Evolutionary conservation across 2,329 filamentous ascomycete species (phyloP), one percentile per base, ranked within the genome.

Genomic region (Teratosphaeriaceae sp.): DNA sequence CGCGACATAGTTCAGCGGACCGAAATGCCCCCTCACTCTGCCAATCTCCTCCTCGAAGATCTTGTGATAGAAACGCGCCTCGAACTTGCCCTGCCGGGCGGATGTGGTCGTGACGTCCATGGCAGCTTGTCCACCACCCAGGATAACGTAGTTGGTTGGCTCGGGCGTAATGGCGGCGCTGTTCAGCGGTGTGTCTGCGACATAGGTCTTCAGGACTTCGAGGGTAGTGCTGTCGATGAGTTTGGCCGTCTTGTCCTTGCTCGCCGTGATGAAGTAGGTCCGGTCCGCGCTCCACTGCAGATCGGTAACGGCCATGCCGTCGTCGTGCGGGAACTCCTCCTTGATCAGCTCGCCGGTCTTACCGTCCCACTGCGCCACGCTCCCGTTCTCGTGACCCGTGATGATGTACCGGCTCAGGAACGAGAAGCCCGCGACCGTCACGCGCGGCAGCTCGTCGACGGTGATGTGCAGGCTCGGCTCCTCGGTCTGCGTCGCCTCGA

Each of bases 31-130:
- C 64, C 88, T 80, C 53, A 98, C 92, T 75, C 92, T 84, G 57
- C 92, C 92, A 61, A 97, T 90, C 75, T 98, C 92, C 69, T 98
- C 90, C 71, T 95, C 88, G 66, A 98, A 97, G 66, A 98, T 84
- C 79, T 94, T 97, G 82, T 98, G 92, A 78, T 96, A 98, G 78
- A 98, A 98, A 54, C 92, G 83, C 34, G 92, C 92, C 71, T 98
- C 92, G 75, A 98, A 98, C 73, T 97, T 97, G 72, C 92, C 92
- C 76, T 98, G 92, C 55, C 92, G 81, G 38, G 88, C 83, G 24
- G 84, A 84, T 40, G 92, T 97, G 42, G 87, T 94, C 46, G 92
- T 98, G 69, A 98, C 92, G 64, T 97, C 90, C 88, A 96, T 96
- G 64, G 92, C 92, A 53, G 89, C 92, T 73, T 98, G 92, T 58